A percentile compares a stretch with the other conserved stretches of the same genome.
phyloP scores from a whole-genome alignment of 352 stramenopile species.

The Aphanomyces astaci region DNA sequence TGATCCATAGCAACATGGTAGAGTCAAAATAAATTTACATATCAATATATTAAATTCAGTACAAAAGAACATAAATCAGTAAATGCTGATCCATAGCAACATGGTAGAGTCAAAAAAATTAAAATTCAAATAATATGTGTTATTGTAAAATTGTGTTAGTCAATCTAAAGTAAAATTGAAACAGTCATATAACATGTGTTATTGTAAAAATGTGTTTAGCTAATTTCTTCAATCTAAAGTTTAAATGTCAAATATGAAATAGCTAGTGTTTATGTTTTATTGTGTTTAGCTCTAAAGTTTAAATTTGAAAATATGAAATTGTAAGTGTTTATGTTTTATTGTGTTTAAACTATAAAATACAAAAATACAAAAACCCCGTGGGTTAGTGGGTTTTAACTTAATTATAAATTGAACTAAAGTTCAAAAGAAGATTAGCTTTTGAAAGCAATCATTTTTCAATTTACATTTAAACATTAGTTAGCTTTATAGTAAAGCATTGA shows the following conservation, averaged over 20 bases:
- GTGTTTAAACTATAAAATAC: slow-evolving; percentile 13
- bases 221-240: not conserved
- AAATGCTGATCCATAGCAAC: slow-evolving; percentile 10
- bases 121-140: slow-evolving; percentile 8
- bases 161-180: too few species aligned
- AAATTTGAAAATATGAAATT: not conserved
- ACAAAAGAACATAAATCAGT: slow-evolving; percentile 10
- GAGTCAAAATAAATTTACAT: too few species aligned
- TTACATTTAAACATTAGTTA: not conserved
- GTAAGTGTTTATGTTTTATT: slow-evolving; percentile 1
- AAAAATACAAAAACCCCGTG: slow-evolving; percentile 8
- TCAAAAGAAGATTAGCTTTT: not conserved
- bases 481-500: not conserved
- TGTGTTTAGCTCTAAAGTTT: not conserved
- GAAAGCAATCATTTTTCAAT: too few species aligned
- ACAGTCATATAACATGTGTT: not conserved
- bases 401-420: slow-evolving; percentile 4
- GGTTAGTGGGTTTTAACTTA: not conserved
- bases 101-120: slow-evolving; percentile 2
- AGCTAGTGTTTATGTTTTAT: not conserved
- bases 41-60: too few species aligned
- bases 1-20: slow-evolving; percentile 10
- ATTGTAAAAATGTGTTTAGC: not conserved
- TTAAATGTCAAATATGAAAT: not conserved
- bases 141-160: not conserved